Evolutionary conservation across 1,284 basidiomycete genomes (phyloP).

Genomic region (Golubevia sp.): DNA sequence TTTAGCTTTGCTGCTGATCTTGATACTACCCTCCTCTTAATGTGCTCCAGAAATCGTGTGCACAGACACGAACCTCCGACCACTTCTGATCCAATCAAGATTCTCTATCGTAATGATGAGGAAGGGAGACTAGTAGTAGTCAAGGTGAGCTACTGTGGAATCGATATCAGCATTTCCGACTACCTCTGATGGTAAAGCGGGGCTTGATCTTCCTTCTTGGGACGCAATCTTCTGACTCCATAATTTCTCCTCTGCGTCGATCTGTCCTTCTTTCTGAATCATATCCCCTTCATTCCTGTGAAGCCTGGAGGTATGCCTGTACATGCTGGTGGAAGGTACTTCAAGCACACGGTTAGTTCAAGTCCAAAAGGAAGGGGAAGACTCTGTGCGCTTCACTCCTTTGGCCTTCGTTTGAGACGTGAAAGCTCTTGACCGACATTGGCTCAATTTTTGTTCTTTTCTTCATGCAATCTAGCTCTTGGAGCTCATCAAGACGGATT

Average conservation of each 20-base stretch:
- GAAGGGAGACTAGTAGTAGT: conserved; percentile 84
- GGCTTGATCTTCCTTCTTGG: neutral
- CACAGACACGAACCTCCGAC: conserved; percentile 97
- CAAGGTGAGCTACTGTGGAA: too few species aligned
- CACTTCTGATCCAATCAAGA: conserved; percentile 79
- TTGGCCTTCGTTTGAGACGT: too few species aligned
- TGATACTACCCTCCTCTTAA: neutral
- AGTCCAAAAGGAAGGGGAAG: too few species aligned
- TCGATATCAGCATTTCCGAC: neutral
- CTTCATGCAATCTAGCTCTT: too few species aligned
- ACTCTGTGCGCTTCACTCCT: too few species aligned
- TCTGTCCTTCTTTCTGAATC: neutral
- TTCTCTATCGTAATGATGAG: conserved; percentile 77
- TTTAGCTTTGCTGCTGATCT: neutral
- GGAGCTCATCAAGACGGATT: too few species aligned
- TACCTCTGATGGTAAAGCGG: neutral
- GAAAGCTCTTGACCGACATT: too few species aligned
- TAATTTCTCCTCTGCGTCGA: neutral
- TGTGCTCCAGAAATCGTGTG: conserved; percentile 76
- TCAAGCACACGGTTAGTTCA: conserved; percentile 25
- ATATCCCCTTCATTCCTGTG: neutral
- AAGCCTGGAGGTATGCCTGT: conserved; percentile 56
- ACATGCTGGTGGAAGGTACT: conserved; percentile 51
- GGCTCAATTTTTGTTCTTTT: too few species aligned
- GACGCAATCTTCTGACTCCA: neutral